Percentiles rank a stretch among this genome's conserved stretches.
These are phyloP conservation scores for Colletotrichum sp. DNA, from an alignment of 2,329 filamentous ascomycete species.

Conservation along the genomic window DNA sequence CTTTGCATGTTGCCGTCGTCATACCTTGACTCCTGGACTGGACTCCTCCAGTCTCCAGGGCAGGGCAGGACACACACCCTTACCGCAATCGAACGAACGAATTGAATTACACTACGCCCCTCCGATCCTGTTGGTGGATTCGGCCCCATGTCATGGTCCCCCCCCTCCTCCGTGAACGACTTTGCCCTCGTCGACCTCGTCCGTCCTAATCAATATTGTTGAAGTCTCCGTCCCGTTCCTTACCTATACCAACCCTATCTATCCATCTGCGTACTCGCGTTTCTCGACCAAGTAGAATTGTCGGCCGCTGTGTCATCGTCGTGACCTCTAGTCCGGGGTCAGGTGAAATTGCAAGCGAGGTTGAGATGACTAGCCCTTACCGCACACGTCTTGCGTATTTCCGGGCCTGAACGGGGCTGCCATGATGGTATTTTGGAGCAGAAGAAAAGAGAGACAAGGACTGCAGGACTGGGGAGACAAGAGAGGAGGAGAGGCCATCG, in stretches of 20 bases:
- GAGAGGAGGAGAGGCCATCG: background rate
- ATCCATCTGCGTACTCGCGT: background rate
- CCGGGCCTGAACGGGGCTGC: background rate
- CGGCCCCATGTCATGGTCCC: background rate
- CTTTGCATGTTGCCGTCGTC: constrained; percentile 13
- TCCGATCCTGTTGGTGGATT: background rate
- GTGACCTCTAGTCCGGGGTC: background rate
- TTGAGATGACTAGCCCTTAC: background rate
- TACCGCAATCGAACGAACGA: background rate
- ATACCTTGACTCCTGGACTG: background rate
- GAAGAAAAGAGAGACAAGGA: background rate
- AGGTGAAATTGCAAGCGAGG: background rate
- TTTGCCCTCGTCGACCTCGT: background rate
- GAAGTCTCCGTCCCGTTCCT: background rate
- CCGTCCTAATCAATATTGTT: background rate
- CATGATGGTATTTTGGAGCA: background rate
- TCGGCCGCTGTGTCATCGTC: background rate
- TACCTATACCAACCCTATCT: background rate
- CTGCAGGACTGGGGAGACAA: background rate
- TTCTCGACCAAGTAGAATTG: background rate
- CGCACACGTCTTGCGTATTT: background rate
- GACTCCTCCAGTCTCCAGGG: background rate
- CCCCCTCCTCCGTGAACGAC: background rate
- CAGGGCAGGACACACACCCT: background rate
- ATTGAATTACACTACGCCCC: constrained; percentile 3